Evolutionary conservation across 768 basidiomycete species (phyloP).

Genomic region (Phallus indusiatus): DNA sequence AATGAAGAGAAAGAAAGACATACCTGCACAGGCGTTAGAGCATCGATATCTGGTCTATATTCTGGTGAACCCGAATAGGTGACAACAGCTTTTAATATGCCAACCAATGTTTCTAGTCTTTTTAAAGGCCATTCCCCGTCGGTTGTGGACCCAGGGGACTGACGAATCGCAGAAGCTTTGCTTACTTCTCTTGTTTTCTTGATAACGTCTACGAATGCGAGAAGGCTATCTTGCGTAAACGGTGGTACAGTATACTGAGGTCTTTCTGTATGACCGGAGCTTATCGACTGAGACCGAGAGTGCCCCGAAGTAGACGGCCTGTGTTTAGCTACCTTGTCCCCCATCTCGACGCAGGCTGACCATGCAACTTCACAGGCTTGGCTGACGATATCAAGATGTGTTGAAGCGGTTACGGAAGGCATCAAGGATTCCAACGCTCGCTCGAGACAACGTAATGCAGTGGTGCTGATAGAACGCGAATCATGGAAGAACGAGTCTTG

Average conservation of each 20-base stretch:
- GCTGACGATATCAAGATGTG: slow-evolving; percentile 28
- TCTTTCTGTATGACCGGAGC: slow-evolving; percentile 1
- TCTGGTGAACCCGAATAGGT: slow-evolving; percentile 80
- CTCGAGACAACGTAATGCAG: slow-evolving; percentile 79
- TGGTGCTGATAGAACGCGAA: slow-evolving; percentile 56
- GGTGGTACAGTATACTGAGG: slow-evolving; percentile 22
- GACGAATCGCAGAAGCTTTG: slow-evolving; percentile 19
- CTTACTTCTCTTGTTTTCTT: slow-evolving; percentile 47
- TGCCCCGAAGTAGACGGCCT: background rate
- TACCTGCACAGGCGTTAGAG: slow-evolving; percentile 73
- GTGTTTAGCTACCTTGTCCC: slow-evolving; percentile 31
- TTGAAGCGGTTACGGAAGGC: slow-evolving; percentile 17
- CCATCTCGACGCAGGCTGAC: slow-evolving; percentile 59
- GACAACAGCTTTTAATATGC: slow-evolving; percentile 68
- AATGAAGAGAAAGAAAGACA: slow-evolving; percentile 10
- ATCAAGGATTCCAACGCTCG: slow-evolving; percentile 59
- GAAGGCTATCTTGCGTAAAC: slow-evolving; percentile 80
- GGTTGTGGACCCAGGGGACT: background rate
- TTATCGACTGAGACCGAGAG: background rate
- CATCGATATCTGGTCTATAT: slow-evolving; percentile 82
- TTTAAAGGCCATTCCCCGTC: slow-evolving; percentile 61
- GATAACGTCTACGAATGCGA: slow-evolving; percentile 69
- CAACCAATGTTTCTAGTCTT: slow-evolving; percentile 58
- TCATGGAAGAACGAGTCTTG: slow-evolving; percentile 62
- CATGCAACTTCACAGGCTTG: slow-evolving; percentile 58